Conservation (phyloP, 441 rosid species). For the Gossypium gossypioides region DNA sequence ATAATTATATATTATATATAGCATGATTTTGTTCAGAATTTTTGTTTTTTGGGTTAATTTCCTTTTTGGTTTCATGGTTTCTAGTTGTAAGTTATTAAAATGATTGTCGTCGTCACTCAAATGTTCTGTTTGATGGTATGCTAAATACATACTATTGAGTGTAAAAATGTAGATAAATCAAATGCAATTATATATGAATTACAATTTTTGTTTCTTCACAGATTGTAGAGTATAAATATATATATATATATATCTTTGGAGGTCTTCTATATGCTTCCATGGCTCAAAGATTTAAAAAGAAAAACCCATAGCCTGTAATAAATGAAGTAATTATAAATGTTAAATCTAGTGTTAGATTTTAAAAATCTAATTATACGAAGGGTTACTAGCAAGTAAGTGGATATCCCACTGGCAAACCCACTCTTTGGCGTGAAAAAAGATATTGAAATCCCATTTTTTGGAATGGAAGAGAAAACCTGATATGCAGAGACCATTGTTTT, state of each 20-base stretch:
- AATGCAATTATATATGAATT: slow-evolving; percentile 26
- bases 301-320: neutral
- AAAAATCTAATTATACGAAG: neutral
- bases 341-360: too few relatives aligned
- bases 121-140: slow-evolving; percentile 41
- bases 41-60: neutral
- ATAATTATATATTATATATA: neutral
- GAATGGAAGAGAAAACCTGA: neutral
- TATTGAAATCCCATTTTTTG: neutral
- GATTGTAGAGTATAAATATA: neutral
- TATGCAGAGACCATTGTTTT: neutral
- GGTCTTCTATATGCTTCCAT: neutral
- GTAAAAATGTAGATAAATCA: slow-evolving; percentile 42
- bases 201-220: neutral
- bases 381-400: neutral
- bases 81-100: slow-evolving; percentile 16
- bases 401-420: neutral
- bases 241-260: neutral
- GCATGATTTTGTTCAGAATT: slow-evolving; percentile 18
- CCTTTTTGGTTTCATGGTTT: neutral
- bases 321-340: too few relatives aligned
- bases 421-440: neutral
- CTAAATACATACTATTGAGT: slow-evolving; percentile 32
- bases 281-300: neutral
- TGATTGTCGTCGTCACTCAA: slow-evolving; percentile 23